Conservation (phyloP, 108 stramenopile genomes). For the Asterionellopsis glacialis region DNA sequence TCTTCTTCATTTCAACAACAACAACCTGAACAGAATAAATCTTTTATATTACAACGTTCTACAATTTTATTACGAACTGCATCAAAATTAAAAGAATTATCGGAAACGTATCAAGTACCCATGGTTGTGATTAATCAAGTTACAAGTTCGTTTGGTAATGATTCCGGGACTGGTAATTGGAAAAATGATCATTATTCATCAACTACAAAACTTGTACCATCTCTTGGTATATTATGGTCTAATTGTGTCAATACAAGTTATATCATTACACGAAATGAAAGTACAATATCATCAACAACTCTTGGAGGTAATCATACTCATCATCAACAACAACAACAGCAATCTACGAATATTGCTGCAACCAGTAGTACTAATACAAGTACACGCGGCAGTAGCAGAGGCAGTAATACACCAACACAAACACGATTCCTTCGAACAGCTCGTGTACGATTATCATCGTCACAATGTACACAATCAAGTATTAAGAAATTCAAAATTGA, state of each 20-base stretch:
- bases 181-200: slow-evolving; percentile 3
- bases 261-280: not conserved
- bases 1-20: not conserved
- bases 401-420: too few relatives aligned
- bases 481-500: too few relatives aligned
- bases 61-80: slow-evolving; percentile 38
- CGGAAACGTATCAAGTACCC: slow-evolving; percentile 39
- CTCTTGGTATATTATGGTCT: slow-evolving; percentile 67
- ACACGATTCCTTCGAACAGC: too few relatives aligned
- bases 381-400: too few relatives aligned
- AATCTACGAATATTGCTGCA: too few relatives aligned
- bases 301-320: too few relatives aligned
- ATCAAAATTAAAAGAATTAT: slow-evolving; percentile 33
- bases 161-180: not conserved
- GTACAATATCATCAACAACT: too few relatives aligned
- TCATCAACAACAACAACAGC: too few relatives aligned
- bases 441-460: too few relatives aligned
- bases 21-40: not conserved
- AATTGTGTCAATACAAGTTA: slow-evolving; percentile 59
- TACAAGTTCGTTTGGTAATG: slow-evolving; percentile 16
- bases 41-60: slow-evolving; percentile 16
- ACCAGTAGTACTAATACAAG: too few relatives aligned
- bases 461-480: too few relatives aligned
- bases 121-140: slow-evolving; percentile 68
- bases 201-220: slow-evolving; percentile 29